These are phyloP conservation scores for Paulownia fortunei DNA, from an alignment of 257 asterid genomes.

Conservation along the genomic window DNA sequence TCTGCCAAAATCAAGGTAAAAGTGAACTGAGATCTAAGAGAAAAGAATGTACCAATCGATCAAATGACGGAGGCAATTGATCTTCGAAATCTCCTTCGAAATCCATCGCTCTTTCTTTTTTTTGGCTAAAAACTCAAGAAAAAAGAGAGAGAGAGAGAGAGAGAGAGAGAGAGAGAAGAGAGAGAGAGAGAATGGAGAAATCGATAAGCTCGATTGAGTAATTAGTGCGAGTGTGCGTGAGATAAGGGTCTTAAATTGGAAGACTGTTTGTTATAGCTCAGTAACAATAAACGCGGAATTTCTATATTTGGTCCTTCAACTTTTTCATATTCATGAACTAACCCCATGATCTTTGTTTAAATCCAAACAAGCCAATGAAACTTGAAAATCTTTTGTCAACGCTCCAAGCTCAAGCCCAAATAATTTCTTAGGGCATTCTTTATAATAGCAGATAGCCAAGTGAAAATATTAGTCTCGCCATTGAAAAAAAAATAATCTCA, in stretches of 20 bases:
- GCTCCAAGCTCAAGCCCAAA: background rate
- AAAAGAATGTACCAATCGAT: conserved; percentile 50
- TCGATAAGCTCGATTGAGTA: conserved; percentile 9
- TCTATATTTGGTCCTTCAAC: conserved; percentile 28
- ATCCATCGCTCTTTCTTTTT: conserved; percentile 38
- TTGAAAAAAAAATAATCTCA: no score
- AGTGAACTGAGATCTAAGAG: conserved; percentile 26
- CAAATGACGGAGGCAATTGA: conserved; percentile 47
- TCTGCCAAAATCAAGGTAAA: conserved; percentile 30
- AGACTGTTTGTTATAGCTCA: conserved; percentile 3
- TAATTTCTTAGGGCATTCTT: background rate
- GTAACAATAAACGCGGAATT: background rate
- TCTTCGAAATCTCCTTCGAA: conserved; percentile 44
- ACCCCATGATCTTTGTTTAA: background rate
- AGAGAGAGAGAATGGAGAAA: background rate
- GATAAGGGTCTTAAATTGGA: conserved; percentile 25
- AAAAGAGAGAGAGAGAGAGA: background rate
- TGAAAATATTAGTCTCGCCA: no score
- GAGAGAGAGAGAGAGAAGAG: no score
- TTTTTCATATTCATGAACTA: conserved; percentile 8
- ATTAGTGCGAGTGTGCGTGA: conserved; percentile 19
- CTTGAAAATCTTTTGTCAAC: background rate
- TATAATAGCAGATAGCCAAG: background rate
- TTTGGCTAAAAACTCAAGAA: background rate
- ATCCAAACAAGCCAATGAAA: background rate